These are phyloP conservation scores for Luffa acutangula DNA, from an alignment of 306 rosid genomes.

Conservation along the genomic window DNA sequence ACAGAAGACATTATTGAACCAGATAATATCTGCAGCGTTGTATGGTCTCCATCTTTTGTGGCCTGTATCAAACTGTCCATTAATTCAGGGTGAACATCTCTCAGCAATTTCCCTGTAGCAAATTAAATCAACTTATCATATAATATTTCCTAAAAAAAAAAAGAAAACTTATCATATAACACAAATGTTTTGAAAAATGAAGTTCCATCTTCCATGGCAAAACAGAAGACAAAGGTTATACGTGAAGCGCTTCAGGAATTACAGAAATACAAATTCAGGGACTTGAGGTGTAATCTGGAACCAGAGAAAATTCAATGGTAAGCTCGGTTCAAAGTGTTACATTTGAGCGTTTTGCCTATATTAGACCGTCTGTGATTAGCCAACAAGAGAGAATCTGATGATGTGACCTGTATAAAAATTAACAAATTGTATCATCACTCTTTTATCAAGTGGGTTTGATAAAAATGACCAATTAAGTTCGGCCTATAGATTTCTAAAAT, in stretches of 20 bases:
- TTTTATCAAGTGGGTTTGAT: neutral
- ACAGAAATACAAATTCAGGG: neutral
- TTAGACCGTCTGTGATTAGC: neutral
- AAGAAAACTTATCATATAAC: neutral
- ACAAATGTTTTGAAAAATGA: neutral
- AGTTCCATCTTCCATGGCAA: neutral
- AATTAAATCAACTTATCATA: constrained; percentile 8
- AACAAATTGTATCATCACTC: neutral
- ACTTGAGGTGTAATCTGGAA: neutral
- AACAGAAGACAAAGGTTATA: neutral
- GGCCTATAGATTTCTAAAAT: neutral
- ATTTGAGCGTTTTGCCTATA: neutral
- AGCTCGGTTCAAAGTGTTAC: neutral
- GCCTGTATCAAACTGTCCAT: constrained; percentile 70
- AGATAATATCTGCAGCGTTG: constrained; percentile 47
- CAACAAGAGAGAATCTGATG: neutral
- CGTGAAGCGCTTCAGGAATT: neutral
- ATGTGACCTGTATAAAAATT: neutral
- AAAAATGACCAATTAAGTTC: neutral
- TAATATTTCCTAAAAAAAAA: too few relatives aligned
- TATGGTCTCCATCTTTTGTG: constrained; percentile 53
- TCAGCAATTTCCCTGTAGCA: constrained; percentile 57
- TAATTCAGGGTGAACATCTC: constrained; percentile 63
- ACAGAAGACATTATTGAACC: constrained; percentile 14
- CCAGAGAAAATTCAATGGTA: neutral